Base-by-base conservation (phyloP, 2,329 filamentous ascomycete genomes). In the Nothophaeocryptopus gaeumannii region DNA sequence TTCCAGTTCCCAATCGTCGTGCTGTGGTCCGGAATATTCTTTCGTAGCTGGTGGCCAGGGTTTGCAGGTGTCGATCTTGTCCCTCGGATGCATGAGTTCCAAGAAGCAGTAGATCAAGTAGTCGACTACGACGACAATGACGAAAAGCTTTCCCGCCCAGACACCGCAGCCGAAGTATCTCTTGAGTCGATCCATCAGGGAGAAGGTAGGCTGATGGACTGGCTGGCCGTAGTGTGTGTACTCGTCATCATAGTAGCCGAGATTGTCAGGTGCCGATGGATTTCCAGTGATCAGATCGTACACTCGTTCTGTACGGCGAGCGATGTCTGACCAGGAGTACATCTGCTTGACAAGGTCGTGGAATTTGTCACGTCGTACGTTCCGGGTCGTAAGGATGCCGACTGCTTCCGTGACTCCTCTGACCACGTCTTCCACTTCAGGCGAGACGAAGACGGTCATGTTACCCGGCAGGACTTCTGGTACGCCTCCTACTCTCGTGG, bases 321-420 rank as follows among this genome's bases (percentile, higher is more conserved):
- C 93, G 26, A 99, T 92, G 67, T 99, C 92, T 26, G 88, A 88
- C 93, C 93, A 99, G 1, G 89, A 95, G 73, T 99, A 99, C 93
- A 97, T 97, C 74, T 88, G 88, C 70, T 92, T 90, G 55, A 99
- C 93, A 70, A 97, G 88, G 59, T 96, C 92, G 67, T 99, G 93
- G 66, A 99, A 99, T 36, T 86, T 82, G 67, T 97, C 92, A 1
- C 93, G 95, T 55, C 89, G 84, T 26, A 99, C 86, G 5, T 49
- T 58, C 5, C 51, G 49, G 60, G 91, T 92, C 38, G 92, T 84
- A 48, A 99, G 78, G 29, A 88, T 86, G 0, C 84, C 86, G 54
- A 99, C 97, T 13, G 95, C 93, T 58, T 85, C 86, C 13, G 89
- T 88, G 0, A 95, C 96, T 3, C 92, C 93, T 36, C 83, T 78